Evolutionary conservation across 2,329 filamentous ascomycete genomes (phyloP).

Genomic region (Epichloe elymi): DNA sequence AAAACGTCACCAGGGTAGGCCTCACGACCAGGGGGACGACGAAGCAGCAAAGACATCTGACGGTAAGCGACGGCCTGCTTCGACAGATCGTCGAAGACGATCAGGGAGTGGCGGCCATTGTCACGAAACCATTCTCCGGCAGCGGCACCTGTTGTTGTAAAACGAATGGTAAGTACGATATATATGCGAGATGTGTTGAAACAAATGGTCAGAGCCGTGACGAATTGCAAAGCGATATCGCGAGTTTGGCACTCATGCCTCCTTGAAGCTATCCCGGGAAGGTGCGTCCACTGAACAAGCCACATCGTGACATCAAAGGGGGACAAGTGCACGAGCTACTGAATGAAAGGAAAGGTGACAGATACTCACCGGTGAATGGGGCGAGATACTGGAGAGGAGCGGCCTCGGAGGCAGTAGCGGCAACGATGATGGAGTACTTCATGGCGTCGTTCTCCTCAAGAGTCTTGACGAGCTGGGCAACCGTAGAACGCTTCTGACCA

Average conservation of each 20-base stretch:
- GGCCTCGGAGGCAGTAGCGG: conserved; percentile 93
- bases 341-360: too few species aligned
- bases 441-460: conserved; percentile 99
- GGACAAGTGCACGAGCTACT: too few species aligned
- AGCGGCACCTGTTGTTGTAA: conserved; percentile 17
- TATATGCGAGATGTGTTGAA: neutral
- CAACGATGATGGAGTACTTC: conserved; percentile 92
- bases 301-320: too few species aligned
- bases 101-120: conserved; percentile 75
- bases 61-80: conserved; percentile 98
- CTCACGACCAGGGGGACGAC: conserved; percentile 97
- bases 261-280: neutral
- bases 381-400: conserved; percentile 89
- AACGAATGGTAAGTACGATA: neutral
- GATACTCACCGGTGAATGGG: conserved; percentile 62
- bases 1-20: conserved; percentile 98
- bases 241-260: neutral
- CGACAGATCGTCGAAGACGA: conserved; percentile 89
- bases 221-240: neutral
- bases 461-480: conserved; percentile 98
- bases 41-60: conserved; percentile 96
- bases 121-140: conserved; percentile 68
- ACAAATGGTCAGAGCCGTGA: neutral
- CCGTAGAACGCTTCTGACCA: conserved; percentile 98
- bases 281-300: too few species aligned